phyloP scores from a whole-genome alignment of 371 early-diverging fungal genomes.

The Entomophthora muscae region DNA sequence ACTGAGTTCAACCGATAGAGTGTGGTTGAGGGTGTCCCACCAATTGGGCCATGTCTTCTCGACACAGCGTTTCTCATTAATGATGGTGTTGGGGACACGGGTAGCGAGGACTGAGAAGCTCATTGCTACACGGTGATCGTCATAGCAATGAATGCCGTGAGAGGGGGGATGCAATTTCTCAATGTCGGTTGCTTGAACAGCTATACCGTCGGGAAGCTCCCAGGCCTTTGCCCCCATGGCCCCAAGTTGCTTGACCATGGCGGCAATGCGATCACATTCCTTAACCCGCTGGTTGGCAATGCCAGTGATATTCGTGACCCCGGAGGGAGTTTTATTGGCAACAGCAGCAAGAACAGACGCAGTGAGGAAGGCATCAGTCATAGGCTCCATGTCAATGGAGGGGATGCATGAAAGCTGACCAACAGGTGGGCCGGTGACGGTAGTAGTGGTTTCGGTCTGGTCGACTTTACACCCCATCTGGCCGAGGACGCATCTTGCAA shows the following conservation, averaged over 20 bases:
- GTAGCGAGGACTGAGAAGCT: conserved; percentile 74
- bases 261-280: conserved; percentile 93
- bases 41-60: conserved; percentile 97
- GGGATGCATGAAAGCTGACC: conserved; percentile 54
- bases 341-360: conserved; percentile 87
- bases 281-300: conserved; percentile 97
- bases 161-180: conserved; percentile 31
- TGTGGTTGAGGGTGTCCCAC: conserved; percentile 84
- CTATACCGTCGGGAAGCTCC: conserved; percentile 81
- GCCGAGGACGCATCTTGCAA: conserved; percentile 78
- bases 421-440: conserved; percentile 73
- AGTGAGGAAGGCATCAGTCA: conserved; percentile 97
- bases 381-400: conserved; percentile 87
- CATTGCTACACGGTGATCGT: conserved; percentile 97
- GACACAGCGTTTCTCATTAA: conserved; percentile 86
- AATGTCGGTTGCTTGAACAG: conserved; percentile 53
- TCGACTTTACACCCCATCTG: conserved; percentile 65
- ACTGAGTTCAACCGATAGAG: conserved; percentile 43
- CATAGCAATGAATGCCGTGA: conserved; percentile 75
- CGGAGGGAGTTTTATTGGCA: conserved; percentile 21
- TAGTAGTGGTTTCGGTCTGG: conserved; percentile 73
- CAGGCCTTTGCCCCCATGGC: conserved; percentile 72
- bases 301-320: conserved; percentile 68
- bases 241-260: conserved; percentile 83
- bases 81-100: conserved; percentile 51